Evolutionary conservation across 2,329 filamentous ascomycete species (phyloP).

Genomic region (Venturia pyrina): DNA sequence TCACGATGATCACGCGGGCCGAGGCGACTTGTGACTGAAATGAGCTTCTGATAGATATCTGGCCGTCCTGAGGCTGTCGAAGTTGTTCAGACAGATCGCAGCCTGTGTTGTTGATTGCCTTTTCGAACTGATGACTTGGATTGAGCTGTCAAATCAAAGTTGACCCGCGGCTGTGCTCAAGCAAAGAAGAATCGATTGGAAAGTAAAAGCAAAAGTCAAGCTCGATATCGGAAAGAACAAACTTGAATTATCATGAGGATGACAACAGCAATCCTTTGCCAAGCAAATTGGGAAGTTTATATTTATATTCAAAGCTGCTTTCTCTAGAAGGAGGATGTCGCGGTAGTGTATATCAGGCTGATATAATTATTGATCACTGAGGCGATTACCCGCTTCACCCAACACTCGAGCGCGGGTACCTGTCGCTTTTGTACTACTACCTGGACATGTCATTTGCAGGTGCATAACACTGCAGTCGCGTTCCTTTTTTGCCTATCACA

Average conservation of each 20-base stretch:
- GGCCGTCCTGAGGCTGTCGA: no score
- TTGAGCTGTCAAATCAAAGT: no score
- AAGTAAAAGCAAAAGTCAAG: not conserved
- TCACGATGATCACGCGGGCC: not conserved
- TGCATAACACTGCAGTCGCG: not conserved
- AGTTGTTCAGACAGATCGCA: no score
- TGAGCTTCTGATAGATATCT: no score
- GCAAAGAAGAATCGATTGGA: not conserved
- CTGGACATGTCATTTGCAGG: not conserved
- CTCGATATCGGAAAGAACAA: not conserved
- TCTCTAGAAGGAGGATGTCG: not conserved
- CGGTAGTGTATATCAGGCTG: not conserved
- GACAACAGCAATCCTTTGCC: not conserved
- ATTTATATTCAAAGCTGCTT: not conserved
- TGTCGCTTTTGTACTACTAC: not conserved
- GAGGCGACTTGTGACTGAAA: not conserved
- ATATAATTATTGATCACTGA: not conserved
- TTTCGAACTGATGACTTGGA: no score
- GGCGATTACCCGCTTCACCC: not conserved
- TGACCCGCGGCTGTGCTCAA: not conserved
- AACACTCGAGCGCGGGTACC: not conserved
- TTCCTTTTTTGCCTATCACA: not conserved
- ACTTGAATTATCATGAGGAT: not conserved
- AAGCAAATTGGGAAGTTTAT: not conserved
- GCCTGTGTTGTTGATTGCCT: no score